Conservation (phyloP, 2,329 filamentous ascomycete genomes). For the Monilinia fructigena region DNA sequence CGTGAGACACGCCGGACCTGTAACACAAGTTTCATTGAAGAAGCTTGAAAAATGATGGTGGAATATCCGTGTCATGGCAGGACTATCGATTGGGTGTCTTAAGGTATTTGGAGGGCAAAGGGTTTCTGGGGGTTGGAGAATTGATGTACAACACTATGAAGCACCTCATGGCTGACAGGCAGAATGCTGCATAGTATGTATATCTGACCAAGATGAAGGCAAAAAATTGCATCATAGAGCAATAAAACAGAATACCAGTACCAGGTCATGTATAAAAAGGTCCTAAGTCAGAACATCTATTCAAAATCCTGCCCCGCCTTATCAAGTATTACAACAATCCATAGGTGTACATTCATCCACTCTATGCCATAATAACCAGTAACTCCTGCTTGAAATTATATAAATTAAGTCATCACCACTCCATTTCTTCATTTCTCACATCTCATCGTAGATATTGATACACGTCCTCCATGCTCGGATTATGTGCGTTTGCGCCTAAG, state of each 20-base stretch:
- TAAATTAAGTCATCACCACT: constrained; percentile 1
- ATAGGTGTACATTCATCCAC: not conserved
- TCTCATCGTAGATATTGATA: constrained; percentile 18
- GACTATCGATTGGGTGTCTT: constrained; percentile 75
- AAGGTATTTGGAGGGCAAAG: constrained; percentile 61
- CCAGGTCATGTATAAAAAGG: not conserved
- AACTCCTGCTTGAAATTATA: constrained; percentile 15
- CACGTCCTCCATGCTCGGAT: constrained; percentile 11
- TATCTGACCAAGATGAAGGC: not conserved
- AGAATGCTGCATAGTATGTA: constrained; percentile 1
- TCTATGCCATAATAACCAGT: constrained; percentile 15
- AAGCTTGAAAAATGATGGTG: constrained; percentile 62
- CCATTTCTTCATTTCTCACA: not conserved
- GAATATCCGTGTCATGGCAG: constrained; percentile 66
- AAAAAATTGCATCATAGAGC: not conserved
- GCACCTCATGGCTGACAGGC: constrained; percentile 54
- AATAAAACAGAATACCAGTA: not conserved
- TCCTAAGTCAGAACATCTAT: constrained; percentile 1
- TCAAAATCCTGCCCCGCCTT: not conserved
- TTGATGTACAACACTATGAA: constrained; percentile 83
- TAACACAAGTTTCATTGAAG: constrained; percentile 65
- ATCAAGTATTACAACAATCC: constrained; percentile 21
- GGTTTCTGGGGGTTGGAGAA: constrained; percentile 63
- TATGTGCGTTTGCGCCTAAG: not conserved
- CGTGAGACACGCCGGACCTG: constrained; percentile 62